Evolutionary conservation across 1,139 yeast genomes (phyloP), one percentile per base, ranked within the genome.

Genomic region (Diutina scorzettiae): DNA sequence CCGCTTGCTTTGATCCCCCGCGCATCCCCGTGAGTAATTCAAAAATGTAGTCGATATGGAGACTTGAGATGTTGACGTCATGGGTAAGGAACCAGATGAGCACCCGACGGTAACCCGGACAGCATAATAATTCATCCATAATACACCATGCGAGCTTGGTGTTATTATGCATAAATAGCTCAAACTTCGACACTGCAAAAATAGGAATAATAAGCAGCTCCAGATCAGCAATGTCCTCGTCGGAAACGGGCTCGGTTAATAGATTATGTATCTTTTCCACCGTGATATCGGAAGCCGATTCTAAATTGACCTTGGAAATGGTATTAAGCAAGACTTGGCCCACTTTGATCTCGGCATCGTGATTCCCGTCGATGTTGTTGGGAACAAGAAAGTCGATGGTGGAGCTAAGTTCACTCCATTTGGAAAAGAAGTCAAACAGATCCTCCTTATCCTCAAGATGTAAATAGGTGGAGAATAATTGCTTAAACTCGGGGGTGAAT

Each of bases 51-150:
- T 77, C 78, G 19, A 69, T 62, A 28, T 61, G 51, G 14, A 75
- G 63, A 37, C 76, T 52, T 43, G 78, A 68, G 44, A 77, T 70
- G 42, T 75, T 76, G 27, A 77, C 53, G 40, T 71, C 66, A 53
- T 78, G 83, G 1, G 86, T 76, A 14, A 81, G 52, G 47, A 71
- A 75, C 84, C 85, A 78, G 31, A 81, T 75, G n/a, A 79, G 53
- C 0, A 71, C 71, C 32, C 85, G 57, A 47, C 87, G 64, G 49
- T 67, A 71, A 0, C 84, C 84, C 43, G 62, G 59, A 44, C 77
- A 71, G 83, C 80, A 78, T 42, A 81, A 60, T 66, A 81, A 62
- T 56, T 81, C 89, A 57, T 80, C 86, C 57, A 79, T 62, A 41
- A 79, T 57, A 24, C 71, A 62, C 52, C 76, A 68, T 0, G 79